These are phyloP conservation scores for Podospora tetraspora DNA, from an alignment of 495 filamentous ascomycete species.

Conservation along the genomic window DNA sequence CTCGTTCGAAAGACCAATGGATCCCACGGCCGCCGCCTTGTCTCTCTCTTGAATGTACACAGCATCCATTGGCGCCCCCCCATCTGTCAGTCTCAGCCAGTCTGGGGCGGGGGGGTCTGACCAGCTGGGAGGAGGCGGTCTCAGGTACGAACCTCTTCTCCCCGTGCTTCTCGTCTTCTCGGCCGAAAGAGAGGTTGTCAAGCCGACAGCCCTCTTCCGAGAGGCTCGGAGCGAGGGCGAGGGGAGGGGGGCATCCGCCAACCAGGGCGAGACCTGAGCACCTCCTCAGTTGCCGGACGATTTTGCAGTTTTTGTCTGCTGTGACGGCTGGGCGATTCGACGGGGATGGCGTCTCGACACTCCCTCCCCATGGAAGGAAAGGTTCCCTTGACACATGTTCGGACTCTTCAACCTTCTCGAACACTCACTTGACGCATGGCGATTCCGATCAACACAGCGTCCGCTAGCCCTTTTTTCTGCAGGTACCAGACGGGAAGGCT, in stretches of 20 bases:
- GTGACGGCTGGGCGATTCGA: not conserved
- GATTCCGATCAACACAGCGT: not conserved
- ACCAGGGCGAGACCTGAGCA: not conserved
- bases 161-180: not conserved
- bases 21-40: not conserved
- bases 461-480: not conserved
- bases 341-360: not conserved
- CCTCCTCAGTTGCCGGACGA: not conserved
- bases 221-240: not conserved
- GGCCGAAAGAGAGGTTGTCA: constrained; percentile 6
- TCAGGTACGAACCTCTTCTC: constrained; percentile 8
- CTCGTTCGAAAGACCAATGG: not conserved
- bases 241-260: not conserved
- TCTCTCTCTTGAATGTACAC: not conserved
- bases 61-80: not conserved
- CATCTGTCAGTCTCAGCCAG: constrained; percentile 5
- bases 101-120: not conserved
- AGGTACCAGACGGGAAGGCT: not conserved
- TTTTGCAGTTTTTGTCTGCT: not conserved
- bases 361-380: not conserved
- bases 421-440: not conserved
- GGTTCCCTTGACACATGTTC: not conserved
- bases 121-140: not conserved
- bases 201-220: not conserved
- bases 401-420: not conserved